These are phyloP conservation scores for Yamadazyma triangularis DNA, from an alignment of 1,139 yeast genomes.

Conservation along the genomic window DNA sequence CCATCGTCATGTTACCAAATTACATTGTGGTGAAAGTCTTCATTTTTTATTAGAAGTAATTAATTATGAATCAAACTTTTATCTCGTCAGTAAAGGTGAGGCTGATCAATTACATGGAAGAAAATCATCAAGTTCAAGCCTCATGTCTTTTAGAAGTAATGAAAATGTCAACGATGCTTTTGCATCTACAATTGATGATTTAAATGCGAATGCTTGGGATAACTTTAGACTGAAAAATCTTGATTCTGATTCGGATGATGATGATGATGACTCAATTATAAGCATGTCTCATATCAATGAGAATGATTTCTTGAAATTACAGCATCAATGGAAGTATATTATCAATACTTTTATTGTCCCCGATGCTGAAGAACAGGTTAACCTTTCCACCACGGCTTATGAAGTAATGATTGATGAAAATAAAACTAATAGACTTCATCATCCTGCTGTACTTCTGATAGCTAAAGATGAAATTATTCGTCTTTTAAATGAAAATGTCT, in stretches of 20 bases:
- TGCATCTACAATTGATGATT: conserved; percentile 31
- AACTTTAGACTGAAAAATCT: conserved; percentile 19
- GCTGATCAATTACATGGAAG: conserved; percentile 3
- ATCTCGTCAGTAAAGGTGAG: conserved; percentile 4
- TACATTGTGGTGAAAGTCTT: conserved; percentile 46
- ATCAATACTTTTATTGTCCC: conserved; percentile 22
- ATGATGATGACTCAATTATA: conserved; percentile 4
- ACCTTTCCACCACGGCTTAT: conserved; percentile 33
- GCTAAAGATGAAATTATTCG: conserved; percentile 42
- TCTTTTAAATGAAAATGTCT: conserved; percentile 43
- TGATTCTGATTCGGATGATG: conserved; percentile 15
- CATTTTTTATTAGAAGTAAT: conserved; percentile 42
- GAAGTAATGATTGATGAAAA: conserved; percentile 22
- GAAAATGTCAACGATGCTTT: conserved; percentile 18
- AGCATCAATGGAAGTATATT: conserved; percentile 24
- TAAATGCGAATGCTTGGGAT: conserved; percentile 26
- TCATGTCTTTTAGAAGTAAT: conserved; percentile 3
- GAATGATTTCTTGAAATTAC: conserved; percentile 2
- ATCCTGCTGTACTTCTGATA: conserved; percentile 31
- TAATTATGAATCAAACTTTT: conserved; percentile 33
- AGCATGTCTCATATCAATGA: conserved; percentile 1
- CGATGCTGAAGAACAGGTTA: conserved; percentile 43
- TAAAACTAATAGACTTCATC: conserved; percentile 8
- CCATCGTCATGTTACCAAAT: conserved; percentile 14
- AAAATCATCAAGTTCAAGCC: conserved; percentile 1